A percentile compares a stretch with the other conserved stretches of the same genome.
phyloP scores from a whole-genome alignment of 2,329 filamentous ascomycete species.

The Tolypocladium endophyticum region DNA sequence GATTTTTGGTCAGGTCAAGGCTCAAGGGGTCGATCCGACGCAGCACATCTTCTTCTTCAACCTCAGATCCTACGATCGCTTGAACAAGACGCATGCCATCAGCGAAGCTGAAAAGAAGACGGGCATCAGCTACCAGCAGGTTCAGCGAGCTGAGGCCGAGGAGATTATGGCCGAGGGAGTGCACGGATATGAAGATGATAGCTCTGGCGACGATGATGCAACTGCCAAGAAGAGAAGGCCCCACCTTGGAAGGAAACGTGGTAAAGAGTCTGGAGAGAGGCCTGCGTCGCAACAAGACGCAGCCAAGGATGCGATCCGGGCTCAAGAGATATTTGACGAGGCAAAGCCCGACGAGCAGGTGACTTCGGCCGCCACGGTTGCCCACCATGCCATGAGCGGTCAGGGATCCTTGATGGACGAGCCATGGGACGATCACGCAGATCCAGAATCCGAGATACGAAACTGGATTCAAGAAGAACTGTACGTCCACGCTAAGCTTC shows the following conservation, averaged over 20 bases:
- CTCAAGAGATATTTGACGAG: constrained; percentile 42
- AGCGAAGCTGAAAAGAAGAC: constrained; percentile 68
- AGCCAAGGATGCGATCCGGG: constrained; percentile 29
- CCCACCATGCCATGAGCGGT: constrained; percentile 72
- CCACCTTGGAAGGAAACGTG: constrained; percentile 32
- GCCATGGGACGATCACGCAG: constrained; percentile 56
- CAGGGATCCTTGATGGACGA: constrained; percentile 53
- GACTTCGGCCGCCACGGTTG: constrained; percentile 37
- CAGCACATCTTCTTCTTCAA: constrained; percentile 92
- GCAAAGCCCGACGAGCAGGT: constrained; percentile 26
- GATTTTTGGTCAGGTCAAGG: constrained; percentile 68
- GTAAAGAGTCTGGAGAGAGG: constrained; percentile 30
- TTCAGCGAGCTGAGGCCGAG: constrained; percentile 80
- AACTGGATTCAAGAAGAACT: constrained; percentile 94
- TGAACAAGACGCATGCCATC: constrained; percentile 71
- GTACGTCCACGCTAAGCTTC: constrained; percentile 86
- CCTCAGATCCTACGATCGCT: constrained; percentile 79
- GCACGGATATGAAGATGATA: constrained; percentile 41
- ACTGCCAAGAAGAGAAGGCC: neutral
- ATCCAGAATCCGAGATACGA: constrained; percentile 64
- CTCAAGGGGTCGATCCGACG: constrained; percentile 63
- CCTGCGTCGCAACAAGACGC: constrained; percentile 17
- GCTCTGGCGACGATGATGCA: constrained; percentile 14
- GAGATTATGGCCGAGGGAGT: constrained; percentile 73
- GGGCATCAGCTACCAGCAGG: constrained; percentile 73